Conservation (phyloP, 139 green algal species). For the Chlamydomonas asymmetrica region DNA sequence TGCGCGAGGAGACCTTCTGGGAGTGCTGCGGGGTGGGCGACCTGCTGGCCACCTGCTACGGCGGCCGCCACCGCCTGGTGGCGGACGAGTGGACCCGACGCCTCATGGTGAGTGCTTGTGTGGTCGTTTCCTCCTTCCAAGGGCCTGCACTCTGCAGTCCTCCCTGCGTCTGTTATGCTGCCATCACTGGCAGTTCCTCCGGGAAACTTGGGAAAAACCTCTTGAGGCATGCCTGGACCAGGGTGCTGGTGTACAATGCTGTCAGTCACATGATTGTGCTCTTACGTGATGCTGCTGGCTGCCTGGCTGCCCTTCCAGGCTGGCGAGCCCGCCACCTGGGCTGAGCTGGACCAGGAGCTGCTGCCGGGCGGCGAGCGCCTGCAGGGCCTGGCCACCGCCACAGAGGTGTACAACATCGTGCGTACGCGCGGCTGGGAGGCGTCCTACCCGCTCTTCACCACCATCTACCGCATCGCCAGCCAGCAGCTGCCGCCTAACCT, state of each 20-base stretch:
- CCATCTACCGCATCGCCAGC: slow-evolving; percentile 46
- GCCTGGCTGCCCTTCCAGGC: no score
- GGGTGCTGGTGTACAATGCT: slow-evolving; percentile 57
- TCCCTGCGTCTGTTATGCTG: no score
- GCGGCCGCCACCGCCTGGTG: slow-evolving; percentile 69
- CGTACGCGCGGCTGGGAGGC: slow-evolving; percentile 37
- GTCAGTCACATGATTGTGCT: no score
- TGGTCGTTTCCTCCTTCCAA: background rate
- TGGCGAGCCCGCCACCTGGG: background rate
- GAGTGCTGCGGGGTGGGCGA: slow-evolving; percentile 64
- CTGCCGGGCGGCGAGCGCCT: slow-evolving; percentile 55
- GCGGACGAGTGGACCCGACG: slow-evolving; percentile 39
- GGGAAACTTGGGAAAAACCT: no score
- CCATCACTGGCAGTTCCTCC: no score
- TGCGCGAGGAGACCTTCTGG: slow-evolving; percentile 66
- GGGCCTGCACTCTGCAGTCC: no score
- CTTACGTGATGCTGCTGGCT: no score
- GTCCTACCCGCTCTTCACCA: slow-evolving; percentile 61
- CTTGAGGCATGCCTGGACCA: slow-evolving; percentile 63
- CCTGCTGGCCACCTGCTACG: slow-evolving; percentile 73
- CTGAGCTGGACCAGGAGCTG: background rate
- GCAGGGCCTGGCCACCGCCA: slow-evolving; percentile 60
- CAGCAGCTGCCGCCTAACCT: no score
- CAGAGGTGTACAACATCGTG: slow-evolving; percentile 60
- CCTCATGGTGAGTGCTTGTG: background rate